Evolutionary conservation across 129 eudicot genomes (phyloP).

Genomic region (Glebionis coronaria): DNA sequence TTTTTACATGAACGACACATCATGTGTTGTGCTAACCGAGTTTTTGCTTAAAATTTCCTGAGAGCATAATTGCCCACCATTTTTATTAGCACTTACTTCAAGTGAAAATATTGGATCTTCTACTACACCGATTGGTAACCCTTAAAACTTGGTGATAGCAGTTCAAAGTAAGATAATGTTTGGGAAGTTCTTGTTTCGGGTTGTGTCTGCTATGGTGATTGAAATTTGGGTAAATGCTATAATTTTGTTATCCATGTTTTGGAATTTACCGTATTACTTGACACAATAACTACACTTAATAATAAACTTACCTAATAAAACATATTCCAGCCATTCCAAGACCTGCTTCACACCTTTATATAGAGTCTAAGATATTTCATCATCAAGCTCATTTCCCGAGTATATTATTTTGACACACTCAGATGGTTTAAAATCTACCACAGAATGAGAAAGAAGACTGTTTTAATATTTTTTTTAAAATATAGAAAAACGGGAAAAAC

Average conservation of each 20-base stretch:
- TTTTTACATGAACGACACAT: constrained; percentile 82
- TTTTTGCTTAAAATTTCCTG: constrained; percentile 85
- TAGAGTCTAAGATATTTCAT: too few species aligned
- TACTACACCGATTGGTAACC: constrained; percentile 95
- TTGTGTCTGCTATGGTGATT: constrained; percentile 65
- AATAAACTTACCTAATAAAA: too few species aligned
- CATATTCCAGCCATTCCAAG: too few species aligned
- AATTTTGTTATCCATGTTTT: constrained; percentile 71
- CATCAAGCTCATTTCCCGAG: too few species aligned
- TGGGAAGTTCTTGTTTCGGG: constrained; percentile 62
- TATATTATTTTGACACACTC: too few species aligned
- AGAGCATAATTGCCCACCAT: constrained; percentile 93
- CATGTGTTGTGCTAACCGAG: constrained; percentile 89
- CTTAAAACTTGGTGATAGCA: constrained; percentile 86
- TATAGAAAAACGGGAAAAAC: too few species aligned
- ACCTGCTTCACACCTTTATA: too few species aligned
- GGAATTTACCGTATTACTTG: too few species aligned
- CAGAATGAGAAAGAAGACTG: too few species aligned
- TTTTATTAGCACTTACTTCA: constrained; percentile 79
- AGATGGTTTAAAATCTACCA: too few species aligned
- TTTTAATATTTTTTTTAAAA: too few species aligned
- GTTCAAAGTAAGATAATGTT: constrained; percentile 76
- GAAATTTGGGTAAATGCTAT: constrained; percentile 64
- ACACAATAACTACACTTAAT: too few species aligned
- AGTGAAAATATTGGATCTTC: constrained; percentile 95